Base-by-base conservation (phyloP, 2,329 filamentous ascomycete species). In the Penicillium sp. region DNA sequence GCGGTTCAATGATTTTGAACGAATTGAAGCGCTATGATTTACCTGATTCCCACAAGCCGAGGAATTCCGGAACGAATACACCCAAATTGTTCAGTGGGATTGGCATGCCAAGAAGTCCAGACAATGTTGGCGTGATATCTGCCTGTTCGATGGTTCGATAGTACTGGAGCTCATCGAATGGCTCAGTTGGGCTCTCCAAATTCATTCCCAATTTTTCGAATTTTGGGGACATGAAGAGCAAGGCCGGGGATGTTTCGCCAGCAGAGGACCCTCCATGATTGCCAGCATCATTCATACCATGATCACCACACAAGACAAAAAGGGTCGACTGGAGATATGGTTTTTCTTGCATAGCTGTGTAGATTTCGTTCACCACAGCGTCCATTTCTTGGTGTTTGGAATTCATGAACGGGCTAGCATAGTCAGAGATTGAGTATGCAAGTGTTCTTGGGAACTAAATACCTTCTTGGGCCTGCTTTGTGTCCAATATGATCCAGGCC, bases 261-360 rank as follows among this genome's bases (percentile, higher is more conserved):
- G 87, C 78, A 0, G 89, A 89, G 7, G 90, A 95, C 26, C 90
- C 92, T 18, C 92, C 92, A 60, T 98, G 92, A 51, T 96, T 96
- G 2, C 92, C 92, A 13, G 86, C 92, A 53, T 96, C 90, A 52
- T 96, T 98, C 92, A 98, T 98, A n/a, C 92, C 92, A 59, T 98
- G 92, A 55, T 98, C 93, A 39, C 92, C 92, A 39, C 83, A 87
- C 5, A 98, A 67, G 2, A 98, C 80, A 30, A 98, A 75, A 2
- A 98, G 68, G 0, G 90, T 88, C 3, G 84, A 84, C 20, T 77
- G 59, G 1, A 95, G 77, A 61, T 95, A 83, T 1, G 74, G 59
- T 39, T 84, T 68, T 3, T 73, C 73, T 55, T 84, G 75, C 48
- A 98, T 84, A 5, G 85, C 83, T 9, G 73, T 69, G 57, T 86